A percentile compares a stretch with the other conserved stretches of the same genome.
These are phyloP conservation scores for Gynochthodes officinalis DNA, from an alignment of 257 asterid genomes.

Conservation along the genomic window DNA sequence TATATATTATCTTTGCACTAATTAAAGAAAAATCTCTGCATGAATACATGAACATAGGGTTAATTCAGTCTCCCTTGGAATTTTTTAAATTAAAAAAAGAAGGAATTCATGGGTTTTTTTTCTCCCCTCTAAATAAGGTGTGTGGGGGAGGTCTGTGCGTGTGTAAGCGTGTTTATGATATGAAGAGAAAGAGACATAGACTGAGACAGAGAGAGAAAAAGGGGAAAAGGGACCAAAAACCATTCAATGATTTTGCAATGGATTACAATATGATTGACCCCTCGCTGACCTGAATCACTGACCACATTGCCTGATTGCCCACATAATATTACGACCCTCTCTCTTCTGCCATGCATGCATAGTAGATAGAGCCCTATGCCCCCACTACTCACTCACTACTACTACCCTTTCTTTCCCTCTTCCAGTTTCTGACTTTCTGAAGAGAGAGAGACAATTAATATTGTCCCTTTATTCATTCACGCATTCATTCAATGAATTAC, in stretches of 20 bases:
- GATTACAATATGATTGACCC: constrained; percentile 51
- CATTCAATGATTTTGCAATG: constrained; percentile 55
- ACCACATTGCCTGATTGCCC: constrained; percentile 29
- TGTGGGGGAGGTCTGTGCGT: no score
- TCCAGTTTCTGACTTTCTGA: constrained; percentile 21
- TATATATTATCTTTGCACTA: no score
- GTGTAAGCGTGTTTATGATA: no score
- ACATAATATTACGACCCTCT: background rate
- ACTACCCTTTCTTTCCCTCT: background rate
- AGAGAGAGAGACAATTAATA: background rate
- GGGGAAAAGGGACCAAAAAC: constrained; percentile 23
- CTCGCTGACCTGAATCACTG: constrained; percentile 39
- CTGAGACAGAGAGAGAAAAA: background rate
- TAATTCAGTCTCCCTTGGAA: no score
- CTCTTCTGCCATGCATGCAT: constrained; percentile 13
- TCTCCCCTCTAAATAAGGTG: no score
- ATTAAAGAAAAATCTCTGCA: no score
- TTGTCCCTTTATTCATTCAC: constrained; percentile 25
- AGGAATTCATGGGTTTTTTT: no score
- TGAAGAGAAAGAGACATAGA: background rate
- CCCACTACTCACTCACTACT: background rate
- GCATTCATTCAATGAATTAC: background rate
- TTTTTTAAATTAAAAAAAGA: no score
- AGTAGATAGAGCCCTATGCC: constrained; percentile 4
- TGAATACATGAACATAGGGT: no score